Evolutionary conservation across 371 early-diverging fungal species (phyloP).

Genomic region (Ordospora pajunii): DNA sequence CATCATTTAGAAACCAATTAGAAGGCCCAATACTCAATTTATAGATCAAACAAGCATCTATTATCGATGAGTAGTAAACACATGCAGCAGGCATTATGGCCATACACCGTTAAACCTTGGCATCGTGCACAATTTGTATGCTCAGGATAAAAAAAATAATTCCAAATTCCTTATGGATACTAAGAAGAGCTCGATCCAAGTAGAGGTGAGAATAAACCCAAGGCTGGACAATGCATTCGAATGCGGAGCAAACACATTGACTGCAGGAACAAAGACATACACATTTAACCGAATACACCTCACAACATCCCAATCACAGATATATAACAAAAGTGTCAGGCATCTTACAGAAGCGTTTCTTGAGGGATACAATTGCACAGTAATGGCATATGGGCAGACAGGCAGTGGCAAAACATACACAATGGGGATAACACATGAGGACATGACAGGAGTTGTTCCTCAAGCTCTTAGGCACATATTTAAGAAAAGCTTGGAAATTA

Average conservation of each 20-base stretch:
- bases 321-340: constrained; percentile 18
- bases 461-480: constrained; percentile 41
- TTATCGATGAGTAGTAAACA: background rate
- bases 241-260: background rate
- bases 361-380: constrained; percentile 43
- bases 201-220: constrained; percentile 47
- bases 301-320: constrained; percentile 24
- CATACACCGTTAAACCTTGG: too few species aligned
- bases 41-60: background rate
- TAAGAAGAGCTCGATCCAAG: constrained; percentile 28
- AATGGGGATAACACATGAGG: constrained; percentile 78
- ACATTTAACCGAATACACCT: constrained; percentile 26
- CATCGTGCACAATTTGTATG: too few species aligned
- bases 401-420: constrained; percentile 94
- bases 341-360: constrained; percentile 28
- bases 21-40: background rate
- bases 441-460: constrained; percentile 48
- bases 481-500: constrained; percentile 43
- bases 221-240: constrained; percentile 16
- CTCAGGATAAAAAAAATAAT: constrained; percentile 9
- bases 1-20: too few species aligned
- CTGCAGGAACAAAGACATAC: constrained; percentile 32
- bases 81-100: too few species aligned
- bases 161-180: background rate
- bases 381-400: constrained; percentile 67